Evolutionary conservation across 2,329 filamentous ascomycete genomes (phyloP).

Genomic region (Lasiodiplodia sp.): DNA sequence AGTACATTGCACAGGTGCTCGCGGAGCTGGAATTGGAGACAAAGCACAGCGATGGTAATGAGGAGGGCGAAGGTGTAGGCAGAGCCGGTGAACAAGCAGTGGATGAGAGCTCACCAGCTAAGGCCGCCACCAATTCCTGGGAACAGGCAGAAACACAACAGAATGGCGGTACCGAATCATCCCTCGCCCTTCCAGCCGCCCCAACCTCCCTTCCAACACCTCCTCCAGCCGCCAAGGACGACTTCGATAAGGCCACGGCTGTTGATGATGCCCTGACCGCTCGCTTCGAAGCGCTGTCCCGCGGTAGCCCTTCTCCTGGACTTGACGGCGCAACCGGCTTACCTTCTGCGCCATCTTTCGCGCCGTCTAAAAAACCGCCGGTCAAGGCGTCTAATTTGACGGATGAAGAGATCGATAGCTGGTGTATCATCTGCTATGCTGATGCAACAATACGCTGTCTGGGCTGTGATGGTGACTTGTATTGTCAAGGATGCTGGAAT

Average conservation of each 20-base stretch:
- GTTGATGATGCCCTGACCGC: slow-evolving; percentile 55
- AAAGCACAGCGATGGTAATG: slow-evolving; percentile 42
- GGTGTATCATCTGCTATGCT: slow-evolving; percentile 84
- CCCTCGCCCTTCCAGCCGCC: slow-evolving; percentile 52
- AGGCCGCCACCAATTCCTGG: slow-evolving; percentile 32
- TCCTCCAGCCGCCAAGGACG: slow-evolving; percentile 36
- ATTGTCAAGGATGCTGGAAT: slow-evolving; percentile 80
- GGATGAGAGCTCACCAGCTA: not conserved
- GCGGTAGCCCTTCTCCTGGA: slow-evolving; percentile 40
- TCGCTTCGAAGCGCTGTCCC: slow-evolving; percentile 52
- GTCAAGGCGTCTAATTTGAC: slow-evolving; percentile 51
- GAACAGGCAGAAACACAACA: slow-evolving; percentile 36
- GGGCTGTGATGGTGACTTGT: slow-evolving; percentile 74
- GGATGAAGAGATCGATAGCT: slow-evolving; percentile 75
- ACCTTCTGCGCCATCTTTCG: slow-evolving; percentile 56
- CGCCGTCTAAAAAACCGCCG: slow-evolving; percentile 47
- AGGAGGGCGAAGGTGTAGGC: not conserved
- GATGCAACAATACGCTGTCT: slow-evolving; percentile 76
- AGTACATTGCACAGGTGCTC: slow-evolving; percentile 55
- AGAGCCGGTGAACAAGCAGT: not conserved
- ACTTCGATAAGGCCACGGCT: slow-evolving; percentile 40
- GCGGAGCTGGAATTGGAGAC: slow-evolving; percentile 54
- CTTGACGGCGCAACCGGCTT: slow-evolving; percentile 40
- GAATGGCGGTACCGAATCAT: slow-evolving; percentile 29
- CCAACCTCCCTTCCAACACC: slow-evolving; percentile 43